phyloP scores from a whole-genome alignment of 75 land plant species.

The Pinus albicaulis region DNA sequence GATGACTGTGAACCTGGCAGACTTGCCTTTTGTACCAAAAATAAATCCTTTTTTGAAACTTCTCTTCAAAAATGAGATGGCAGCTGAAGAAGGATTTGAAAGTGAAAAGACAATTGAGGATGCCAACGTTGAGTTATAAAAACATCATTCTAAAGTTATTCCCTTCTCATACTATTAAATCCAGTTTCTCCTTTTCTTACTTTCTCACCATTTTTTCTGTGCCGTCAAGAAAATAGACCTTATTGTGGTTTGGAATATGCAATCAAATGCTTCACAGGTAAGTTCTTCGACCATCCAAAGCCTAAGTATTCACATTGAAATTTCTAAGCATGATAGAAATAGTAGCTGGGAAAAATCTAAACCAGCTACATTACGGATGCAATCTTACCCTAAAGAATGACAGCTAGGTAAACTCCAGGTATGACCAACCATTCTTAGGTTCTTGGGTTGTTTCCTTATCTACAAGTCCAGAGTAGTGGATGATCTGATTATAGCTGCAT shows the following conservation, averaged over 20 bases:
- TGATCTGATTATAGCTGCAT: background rate
- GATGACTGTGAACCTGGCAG: conserved; percentile 95
- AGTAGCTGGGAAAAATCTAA: background rate
- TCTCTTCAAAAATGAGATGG: conserved; percentile 78
- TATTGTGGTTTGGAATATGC: background rate
- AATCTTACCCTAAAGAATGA: too few species aligned
- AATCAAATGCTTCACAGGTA: background rate
- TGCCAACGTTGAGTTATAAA: background rate
- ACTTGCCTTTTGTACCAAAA: conserved; percentile 76
- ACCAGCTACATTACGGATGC: background rate
- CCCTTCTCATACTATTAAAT: background rate
- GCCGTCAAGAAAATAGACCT: background rate
- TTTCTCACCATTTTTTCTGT: background rate
- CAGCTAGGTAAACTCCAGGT: background rate
- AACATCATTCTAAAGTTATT: conserved; percentile 6
- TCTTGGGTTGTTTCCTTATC: background rate
- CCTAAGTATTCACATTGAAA: background rate
- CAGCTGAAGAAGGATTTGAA: conserved; percentile 41
- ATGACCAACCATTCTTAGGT: background rate
- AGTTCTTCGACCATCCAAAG: background rate
- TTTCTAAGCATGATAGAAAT: background rate
- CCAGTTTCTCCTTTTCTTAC: background rate
- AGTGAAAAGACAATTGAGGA: background rate
- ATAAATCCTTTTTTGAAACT: conserved; percentile 76
- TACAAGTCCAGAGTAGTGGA: background rate